Base-by-base conservation (phyloP, 441 rosid genomes). In the Gossypium gossypioides region DNA sequence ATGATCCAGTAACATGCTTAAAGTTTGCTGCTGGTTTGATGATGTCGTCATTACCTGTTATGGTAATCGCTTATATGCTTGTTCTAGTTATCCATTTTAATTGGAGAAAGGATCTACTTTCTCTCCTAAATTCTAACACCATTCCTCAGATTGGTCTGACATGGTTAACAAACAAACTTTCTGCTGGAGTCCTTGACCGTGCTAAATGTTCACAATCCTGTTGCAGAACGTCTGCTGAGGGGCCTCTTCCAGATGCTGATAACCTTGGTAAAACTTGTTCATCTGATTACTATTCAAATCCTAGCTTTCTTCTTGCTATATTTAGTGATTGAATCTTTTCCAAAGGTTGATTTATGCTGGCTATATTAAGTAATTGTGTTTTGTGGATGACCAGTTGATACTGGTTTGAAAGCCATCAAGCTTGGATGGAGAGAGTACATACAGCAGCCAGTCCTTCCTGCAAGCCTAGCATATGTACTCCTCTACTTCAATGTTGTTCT, bases 351-450 rank as follows among this genome's bases (percentile, higher is more conserved):
- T 42, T 2, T 37, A 56, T 27, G 58, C 68, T 46, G 24, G 72
- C 27, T 32, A 12, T 55, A 60, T 59, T 59, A 72, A 54, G 34
- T 42, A 40, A 51, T 60, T 75, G 46, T 40, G 18, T 67, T 66
- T 69, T 59, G 42, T 76, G 65, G 64, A 70, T 77, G 69, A 55
- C 56, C 77, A 81, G 85, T 81, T 75, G 83, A 74, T 81, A 77
- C 52, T 64, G 86, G 96, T 69, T 70, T 91, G 74, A 91, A 90
- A 73, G 86, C 95, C 73, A 87, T 93, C 79, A 93, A 89, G 85
- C 91, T 86, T 42, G 98, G 97, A 67, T 91, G 96, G 98, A 91
- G 81, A 86, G 97, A 93, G 80, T 93, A 91, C 74, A 76, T 91
- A 69, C 92, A 91, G 68, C 96, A 90, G 78, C 98, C 95, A 0